phyloP scores from a whole-genome alignment of 805 yeast species.

The Pichia paraexigua region DNA sequence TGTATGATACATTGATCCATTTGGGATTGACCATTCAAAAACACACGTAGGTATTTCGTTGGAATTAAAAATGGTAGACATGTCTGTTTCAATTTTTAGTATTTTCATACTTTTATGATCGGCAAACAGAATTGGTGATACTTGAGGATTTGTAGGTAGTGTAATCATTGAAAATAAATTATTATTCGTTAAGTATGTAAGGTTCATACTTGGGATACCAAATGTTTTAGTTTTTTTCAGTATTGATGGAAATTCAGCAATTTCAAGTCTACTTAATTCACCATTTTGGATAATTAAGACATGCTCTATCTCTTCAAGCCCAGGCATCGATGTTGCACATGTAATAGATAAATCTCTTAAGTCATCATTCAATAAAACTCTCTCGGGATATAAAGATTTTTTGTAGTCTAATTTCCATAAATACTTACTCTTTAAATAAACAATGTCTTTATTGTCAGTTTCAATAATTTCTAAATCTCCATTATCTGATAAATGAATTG shows the following conservation, averaged over 20 bases:
- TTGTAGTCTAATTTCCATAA: slow-evolving; percentile 24
- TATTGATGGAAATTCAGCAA: background rate
- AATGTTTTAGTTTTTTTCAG: background rate
- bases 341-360: background rate
- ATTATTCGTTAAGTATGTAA: background rate
- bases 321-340: background rate
- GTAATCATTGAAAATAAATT: slow-evolving; percentile 1
- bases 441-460: background rate
- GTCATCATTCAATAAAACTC: slow-evolving; percentile 20
- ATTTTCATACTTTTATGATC: slow-evolving; percentile 1
- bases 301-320: background rate
- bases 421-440: slow-evolving; percentile 18
- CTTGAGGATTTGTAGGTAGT: background rate
- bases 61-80: background rate
- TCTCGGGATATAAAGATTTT: slow-evolving; percentile 19
- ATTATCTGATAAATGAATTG: slow-evolving; percentile 14
- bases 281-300: background rate
- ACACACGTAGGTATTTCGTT: background rate
- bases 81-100: background rate
- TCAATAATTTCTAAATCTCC: slow-evolving; percentile 15
- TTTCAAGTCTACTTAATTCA: background rate
- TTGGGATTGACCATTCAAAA: background rate
- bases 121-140: background rate
- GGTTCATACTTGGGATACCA: background rate
- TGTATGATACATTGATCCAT: background rate